Percentiles rank a stretch among this genome's conserved stretches.
These are phyloP conservation scores for Russula earlei DNA, from an alignment of 768 basidiomycete genomes.

Conservation along the genomic window DNA sequence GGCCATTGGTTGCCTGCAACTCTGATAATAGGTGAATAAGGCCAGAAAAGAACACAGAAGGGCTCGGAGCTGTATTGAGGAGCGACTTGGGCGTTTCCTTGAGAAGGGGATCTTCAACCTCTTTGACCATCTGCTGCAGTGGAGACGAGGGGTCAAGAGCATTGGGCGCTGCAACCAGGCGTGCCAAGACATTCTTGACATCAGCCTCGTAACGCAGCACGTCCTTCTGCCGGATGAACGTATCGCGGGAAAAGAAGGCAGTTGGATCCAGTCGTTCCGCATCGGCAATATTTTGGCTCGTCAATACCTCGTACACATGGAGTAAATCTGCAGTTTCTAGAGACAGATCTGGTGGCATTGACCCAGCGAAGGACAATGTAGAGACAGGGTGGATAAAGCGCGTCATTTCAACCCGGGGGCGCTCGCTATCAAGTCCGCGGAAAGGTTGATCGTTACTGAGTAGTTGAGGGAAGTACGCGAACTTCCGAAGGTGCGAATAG, in stretches of 20 bases:
- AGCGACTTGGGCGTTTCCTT: slow-evolving; percentile 18
- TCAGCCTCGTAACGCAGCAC: slow-evolving; percentile 47
- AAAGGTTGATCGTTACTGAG: slow-evolving; percentile 25
- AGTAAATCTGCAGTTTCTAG: slow-evolving; percentile 53
- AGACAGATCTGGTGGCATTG: slow-evolving; percentile 52
- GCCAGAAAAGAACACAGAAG: slow-evolving; percentile 30
- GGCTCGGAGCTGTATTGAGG: slow-evolving; percentile 29
- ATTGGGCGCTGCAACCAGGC: slow-evolving; percentile 32
- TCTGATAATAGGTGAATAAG: slow-evolving; percentile 48
- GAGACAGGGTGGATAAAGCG: slow-evolving; percentile 58
- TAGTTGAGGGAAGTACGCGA: slow-evolving; percentile 37
- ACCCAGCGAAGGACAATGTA: slow-evolving; percentile 44
- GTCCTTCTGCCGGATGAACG: slow-evolving; percentile 47
- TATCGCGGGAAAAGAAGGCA: slow-evolving; percentile 35
- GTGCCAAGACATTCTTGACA: slow-evolving; percentile 37
- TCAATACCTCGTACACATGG: slow-evolving; percentile 40
- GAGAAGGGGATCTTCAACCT: slow-evolving; percentile 34
- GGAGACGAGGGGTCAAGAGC: slow-evolving; percentile 28
- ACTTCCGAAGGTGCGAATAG: slow-evolving; percentile 68
- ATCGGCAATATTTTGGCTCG: slow-evolving; percentile 18
- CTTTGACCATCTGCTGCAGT: slow-evolving; percentile 31
- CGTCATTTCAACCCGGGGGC: slow-evolving; percentile 31
- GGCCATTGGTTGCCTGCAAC: slow-evolving; percentile 41
- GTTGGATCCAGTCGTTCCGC: slow-evolving; percentile 33
- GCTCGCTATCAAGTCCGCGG: slow-evolving; percentile 31